phyloP scores from a whole-genome alignment of 371 early-diverging fungal genomes.

The Phascolomyces articulosus region DNA sequence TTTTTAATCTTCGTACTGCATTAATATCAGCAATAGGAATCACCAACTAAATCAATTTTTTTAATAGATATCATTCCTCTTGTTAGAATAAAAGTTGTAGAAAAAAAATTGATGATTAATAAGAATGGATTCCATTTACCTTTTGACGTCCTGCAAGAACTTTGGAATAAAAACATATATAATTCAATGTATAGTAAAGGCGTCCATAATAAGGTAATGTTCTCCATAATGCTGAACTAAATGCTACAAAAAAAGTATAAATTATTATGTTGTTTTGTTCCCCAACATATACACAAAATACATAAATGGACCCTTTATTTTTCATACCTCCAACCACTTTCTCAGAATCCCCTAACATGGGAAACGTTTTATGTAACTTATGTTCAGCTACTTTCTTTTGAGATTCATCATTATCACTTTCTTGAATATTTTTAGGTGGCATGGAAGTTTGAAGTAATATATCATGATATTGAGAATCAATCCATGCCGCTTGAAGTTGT shows the following conservation, averaged over 20 bases:
- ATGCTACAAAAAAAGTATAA: constrained; percentile 16
- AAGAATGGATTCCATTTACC: too few species aligned
- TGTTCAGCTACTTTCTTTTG: constrained; percentile 27
- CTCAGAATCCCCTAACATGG: constrained; percentile 57
- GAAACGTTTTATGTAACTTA: constrained; percentile 52
- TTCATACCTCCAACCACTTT: constrained; percentile 48
- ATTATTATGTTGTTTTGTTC: background rate
- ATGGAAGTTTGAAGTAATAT: constrained; percentile 5
- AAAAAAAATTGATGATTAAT: too few species aligned
- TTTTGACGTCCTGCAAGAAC: constrained; percentile 59
- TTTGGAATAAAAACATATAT: constrained; percentile 68
- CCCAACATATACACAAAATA: too few species aligned
- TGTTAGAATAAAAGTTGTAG: too few species aligned
- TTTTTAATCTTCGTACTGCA: constrained; percentile 26
- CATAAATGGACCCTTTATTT: background rate
- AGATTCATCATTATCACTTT: constrained; percentile 15
- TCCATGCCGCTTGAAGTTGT: constrained; percentile 5
- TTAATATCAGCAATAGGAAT: constrained; percentile 44
- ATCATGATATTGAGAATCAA: background rate
- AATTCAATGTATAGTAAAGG: constrained; percentile 63
- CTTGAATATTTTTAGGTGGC: constrained; percentile 1
- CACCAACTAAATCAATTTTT: constrained; percentile 18
- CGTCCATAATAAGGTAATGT: constrained; percentile 64
- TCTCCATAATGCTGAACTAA: constrained; percentile 40
- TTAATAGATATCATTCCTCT: too few species aligned